phyloP scores from a whole-genome alignment of 2,329 filamentous ascomycete species.

The Fusarium annulatum region DNA sequence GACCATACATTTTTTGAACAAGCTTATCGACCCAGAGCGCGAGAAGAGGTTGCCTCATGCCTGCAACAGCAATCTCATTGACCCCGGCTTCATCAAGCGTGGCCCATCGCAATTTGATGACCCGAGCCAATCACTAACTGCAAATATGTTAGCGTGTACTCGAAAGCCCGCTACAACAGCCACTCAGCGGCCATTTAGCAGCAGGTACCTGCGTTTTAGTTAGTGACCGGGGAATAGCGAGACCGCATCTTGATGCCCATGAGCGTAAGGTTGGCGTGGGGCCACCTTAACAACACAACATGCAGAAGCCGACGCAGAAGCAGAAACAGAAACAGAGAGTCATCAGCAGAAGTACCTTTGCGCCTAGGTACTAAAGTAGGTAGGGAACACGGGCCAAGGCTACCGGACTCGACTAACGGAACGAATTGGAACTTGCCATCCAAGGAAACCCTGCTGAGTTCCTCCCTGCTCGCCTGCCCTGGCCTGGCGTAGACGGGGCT shows the following conservation, averaged over 20 bases:
- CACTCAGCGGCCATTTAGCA: conserved; percentile 32
- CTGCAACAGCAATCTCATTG: conserved; percentile 44
- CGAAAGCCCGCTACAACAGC: conserved; percentile 25
- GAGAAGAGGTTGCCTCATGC: conserved; percentile 40
- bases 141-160: conserved; percentile 18
- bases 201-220: conserved; percentile 37
- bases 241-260: conserved; percentile 4
- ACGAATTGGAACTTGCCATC: conserved; percentile 20
- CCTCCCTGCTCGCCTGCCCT: conserved; percentile 7
- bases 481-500: conserved; percentile 11
- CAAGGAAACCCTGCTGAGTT: conserved; percentile 24
- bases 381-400: conserved; percentile 21
- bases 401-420: neutral
- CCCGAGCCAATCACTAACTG: conserved; percentile 33
- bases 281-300: conserved; percentile 20
- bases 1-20: conserved; percentile 4
- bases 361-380: neutral
- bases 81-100: conserved; percentile 41
- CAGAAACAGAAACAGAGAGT: neutral
- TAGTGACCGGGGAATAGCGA: conserved; percentile 18
- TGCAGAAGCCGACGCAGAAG: neutral
- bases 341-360: conserved; percentile 2
- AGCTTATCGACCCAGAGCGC: neutral
- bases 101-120: conserved; percentile 40
- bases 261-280: conserved; percentile 16